phyloP scores from a whole-genome alignment of 352 stramenopile species.

The Globisporangium sylvaticum region DNA sequence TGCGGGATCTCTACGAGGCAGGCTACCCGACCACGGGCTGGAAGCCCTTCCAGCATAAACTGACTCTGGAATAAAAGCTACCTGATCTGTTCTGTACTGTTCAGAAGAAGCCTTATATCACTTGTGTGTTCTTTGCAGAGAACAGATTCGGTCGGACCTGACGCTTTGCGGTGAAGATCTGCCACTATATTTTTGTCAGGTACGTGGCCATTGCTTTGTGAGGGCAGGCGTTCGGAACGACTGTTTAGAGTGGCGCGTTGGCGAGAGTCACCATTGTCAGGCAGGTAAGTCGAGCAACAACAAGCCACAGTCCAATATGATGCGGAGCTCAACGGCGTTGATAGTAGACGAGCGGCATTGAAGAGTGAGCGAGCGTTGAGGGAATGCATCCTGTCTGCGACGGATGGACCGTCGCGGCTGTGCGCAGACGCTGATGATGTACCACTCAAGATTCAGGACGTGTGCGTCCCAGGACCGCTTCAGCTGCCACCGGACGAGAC shows the following conservation, averaged over 20 bases:
- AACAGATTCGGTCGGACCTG: neutral
- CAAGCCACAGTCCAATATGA: neutral
- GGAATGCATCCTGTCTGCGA: neutral
- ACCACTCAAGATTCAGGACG: neutral
- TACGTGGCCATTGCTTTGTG: neutral
- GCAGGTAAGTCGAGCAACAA: too few species aligned
- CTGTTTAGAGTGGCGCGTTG: slow-evolving; percentile 5
- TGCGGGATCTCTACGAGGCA: slow-evolving; percentile 12
- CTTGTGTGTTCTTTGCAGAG: neutral
- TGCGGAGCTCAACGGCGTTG: neutral
- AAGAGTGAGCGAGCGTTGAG: neutral
- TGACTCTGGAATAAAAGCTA: slow-evolving; percentile 10
- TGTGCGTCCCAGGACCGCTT: neutral
- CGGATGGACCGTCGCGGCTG: neutral
- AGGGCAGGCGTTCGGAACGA: neutral
- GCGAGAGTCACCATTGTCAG: neutral
- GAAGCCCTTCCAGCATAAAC: slow-evolving; percentile 10
- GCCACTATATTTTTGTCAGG: slow-evolving; percentile 1
- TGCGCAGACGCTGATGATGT: neutral
- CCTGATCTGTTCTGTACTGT: neutral
- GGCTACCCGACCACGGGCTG: slow-evolving; percentile 6
- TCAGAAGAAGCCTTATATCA: neutral
- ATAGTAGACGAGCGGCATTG: neutral
- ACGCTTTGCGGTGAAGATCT: neutral
- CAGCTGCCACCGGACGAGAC: neutral